These are phyloP conservation scores for Phytophthora citricola DNA, from an alignment of 352 stramenopile species.

Conservation along the genomic window DNA sequence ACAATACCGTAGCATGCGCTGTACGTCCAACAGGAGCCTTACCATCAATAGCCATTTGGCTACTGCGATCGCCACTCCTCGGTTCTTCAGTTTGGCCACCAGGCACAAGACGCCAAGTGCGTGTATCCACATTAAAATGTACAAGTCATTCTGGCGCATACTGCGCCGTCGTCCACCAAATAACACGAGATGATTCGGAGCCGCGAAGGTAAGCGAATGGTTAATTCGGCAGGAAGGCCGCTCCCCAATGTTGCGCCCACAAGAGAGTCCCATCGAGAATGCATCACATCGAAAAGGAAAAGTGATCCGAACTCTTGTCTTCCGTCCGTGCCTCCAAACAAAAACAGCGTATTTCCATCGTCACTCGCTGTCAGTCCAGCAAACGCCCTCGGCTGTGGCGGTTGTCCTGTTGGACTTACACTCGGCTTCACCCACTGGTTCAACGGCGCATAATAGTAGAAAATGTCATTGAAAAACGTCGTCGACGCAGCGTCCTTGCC, in stretches of 20 bases:
- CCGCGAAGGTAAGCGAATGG: constrained; percentile 63
- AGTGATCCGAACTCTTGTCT: constrained; percentile 66
- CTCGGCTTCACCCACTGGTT: constrained; percentile 62
- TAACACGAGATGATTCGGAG: constrained; percentile 57
- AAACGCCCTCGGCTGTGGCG: constrained; percentile 56
- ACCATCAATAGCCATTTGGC: constrained; percentile 6
- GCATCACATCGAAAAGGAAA: constrained; percentile 59
- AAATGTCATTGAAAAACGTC: constrained; percentile 74
- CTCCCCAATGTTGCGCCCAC: constrained; percentile 36
- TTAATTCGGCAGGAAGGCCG: constrained; percentile 62
- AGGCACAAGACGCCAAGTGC: constrained; percentile 42
- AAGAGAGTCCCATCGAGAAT: constrained; percentile 66
- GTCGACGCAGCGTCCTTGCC: constrained; percentile 60
- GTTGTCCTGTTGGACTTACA: constrained; percentile 33
- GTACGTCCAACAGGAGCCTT: constrained; percentile 41
- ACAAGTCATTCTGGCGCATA: constrained; percentile 63
- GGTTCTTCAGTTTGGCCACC: constrained; percentile 1
- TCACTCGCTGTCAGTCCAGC: constrained; percentile 53
- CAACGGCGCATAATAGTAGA: constrained; percentile 72
- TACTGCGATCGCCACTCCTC: constrained; percentile 9
- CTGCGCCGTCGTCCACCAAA: constrained; percentile 62
- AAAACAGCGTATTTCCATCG: constrained; percentile 62
- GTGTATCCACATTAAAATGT: constrained; percentile 46
- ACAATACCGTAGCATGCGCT: constrained; percentile 57
- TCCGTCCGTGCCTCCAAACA: constrained; percentile 68